Conservation (phyloP, 2,329 filamentous ascomycete species). For the Aspergillus ochraceus region DNA sequence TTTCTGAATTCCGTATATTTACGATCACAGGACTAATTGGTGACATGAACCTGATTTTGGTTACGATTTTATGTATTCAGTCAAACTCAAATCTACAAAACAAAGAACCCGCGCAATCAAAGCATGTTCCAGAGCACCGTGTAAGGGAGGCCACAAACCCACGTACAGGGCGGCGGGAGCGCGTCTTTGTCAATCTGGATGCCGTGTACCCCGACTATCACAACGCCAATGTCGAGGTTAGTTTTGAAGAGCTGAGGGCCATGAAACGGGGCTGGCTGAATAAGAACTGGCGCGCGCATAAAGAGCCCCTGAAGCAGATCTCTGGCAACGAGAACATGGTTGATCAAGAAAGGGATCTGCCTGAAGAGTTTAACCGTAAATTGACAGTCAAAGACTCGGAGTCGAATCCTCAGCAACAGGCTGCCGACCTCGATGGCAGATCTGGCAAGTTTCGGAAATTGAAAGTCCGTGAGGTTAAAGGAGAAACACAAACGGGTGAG, state of each 20-base stretch:
- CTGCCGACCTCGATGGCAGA: conserved; percentile 26
- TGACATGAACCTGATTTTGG: conserved; percentile 45
- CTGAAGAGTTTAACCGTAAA: conserved; percentile 33
- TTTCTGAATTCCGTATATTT: conserved; percentile 66
- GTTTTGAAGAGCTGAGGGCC: conserved; percentile 90
- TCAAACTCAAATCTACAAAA: conserved; percentile 42
- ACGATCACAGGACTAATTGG: conserved; percentile 95
- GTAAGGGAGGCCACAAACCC: conserved; percentile 82
- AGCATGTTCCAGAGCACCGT: conserved; percentile 68
- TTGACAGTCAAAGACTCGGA: conserved; percentile 26
- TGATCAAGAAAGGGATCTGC: conserved; percentile 26
- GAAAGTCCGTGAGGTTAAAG: conserved; percentile 79
- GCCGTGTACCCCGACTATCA: conserved; percentile 78
- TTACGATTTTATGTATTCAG: conserved; percentile 55
- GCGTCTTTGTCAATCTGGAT: conserved; percentile 83
- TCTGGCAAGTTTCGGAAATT: conserved; percentile 62
- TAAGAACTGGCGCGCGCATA: conserved; percentile 52
- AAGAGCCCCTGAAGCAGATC: conserved; percentile 56
- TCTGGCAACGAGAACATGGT: conserved; percentile 41
- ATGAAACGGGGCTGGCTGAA: conserved; percentile 67
- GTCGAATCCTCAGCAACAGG: conserved; percentile 15
- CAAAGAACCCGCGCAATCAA: conserved; percentile 40
- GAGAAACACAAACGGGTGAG: conserved; percentile 87
- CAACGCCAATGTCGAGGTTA: conserved; percentile 71
- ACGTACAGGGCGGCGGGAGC: conserved; percentile 77